Evolutionary conservation across 495 filamentous ascomycete genomes (phyloP).

Genomic region (Astrothelium subdiscretum): DNA sequence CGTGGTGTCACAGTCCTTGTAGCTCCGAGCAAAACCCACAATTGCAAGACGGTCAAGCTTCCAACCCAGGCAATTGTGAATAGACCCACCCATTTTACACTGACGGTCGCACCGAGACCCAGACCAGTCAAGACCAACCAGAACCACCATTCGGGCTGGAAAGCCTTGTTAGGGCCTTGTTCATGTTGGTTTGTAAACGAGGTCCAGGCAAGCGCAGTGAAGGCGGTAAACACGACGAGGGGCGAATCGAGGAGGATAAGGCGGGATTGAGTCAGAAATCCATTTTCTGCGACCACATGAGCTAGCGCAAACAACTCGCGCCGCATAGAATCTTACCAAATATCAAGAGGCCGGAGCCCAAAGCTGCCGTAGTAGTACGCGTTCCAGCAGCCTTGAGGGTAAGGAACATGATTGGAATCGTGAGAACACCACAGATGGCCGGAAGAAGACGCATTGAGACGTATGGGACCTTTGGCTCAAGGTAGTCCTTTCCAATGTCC

Average conservation of each 20-base stretch:
- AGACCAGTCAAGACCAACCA: conserved; percentile 85
- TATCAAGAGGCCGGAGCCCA: conserved; percentile 77
- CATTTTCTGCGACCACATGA: conserved; percentile 57
- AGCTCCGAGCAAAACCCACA: conserved; percentile 92
- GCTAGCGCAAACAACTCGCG: neutral
- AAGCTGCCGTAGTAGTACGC: conserved; percentile 64
- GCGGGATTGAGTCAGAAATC: conserved; percentile 84
- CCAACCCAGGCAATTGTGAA: conserved; percentile 99
- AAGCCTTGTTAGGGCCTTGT: conserved; percentile 75
- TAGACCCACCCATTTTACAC: conserved; percentile 97
- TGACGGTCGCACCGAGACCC: conserved; percentile 78
- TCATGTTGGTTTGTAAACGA: conserved; percentile 97
- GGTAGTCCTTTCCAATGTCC: conserved; percentile 97
- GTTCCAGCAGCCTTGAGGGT: conserved; percentile 87
- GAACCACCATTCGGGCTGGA: conserved; percentile 90
- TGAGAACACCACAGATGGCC: conserved; percentile 72
- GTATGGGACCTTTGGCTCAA: conserved; percentile 90
- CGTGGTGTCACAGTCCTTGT: conserved; percentile 70
- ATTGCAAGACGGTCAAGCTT: conserved; percentile 74
- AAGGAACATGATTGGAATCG: conserved; percentile 85
- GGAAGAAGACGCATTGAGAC: conserved; percentile 95
- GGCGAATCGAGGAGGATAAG: conserved; percentile 94
- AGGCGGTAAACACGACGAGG: conserved; percentile 81
- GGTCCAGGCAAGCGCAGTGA: conserved; percentile 81
- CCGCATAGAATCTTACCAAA: conserved; percentile 48